Evolutionary conservation across 108 stramenopile species (phyloP), one percentile per base, ranked within the genome.

Genomic region (Fistulifera pelliculosa): DNA sequence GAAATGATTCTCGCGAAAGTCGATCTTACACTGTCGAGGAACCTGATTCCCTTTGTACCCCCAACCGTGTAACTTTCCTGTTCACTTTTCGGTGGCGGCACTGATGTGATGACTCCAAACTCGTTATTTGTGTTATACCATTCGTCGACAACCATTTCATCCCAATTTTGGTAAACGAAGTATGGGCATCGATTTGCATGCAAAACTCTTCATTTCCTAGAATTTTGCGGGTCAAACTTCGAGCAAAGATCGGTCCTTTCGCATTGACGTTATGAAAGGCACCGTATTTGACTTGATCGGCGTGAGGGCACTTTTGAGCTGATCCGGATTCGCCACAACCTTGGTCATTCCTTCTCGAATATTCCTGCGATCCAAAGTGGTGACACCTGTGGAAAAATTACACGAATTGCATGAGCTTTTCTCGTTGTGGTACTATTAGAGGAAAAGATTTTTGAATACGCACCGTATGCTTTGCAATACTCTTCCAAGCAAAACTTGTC

Each of bases 121-220:
- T 98, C 97, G 65, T 98, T 98, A 5, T 69, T 50, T 4, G 90
- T 76, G 21, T 45, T 62, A 22, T 52, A 63, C 93, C 93, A 97
- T 58, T 94, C 77, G 15, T 74, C 18, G 42, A 81, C 53, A 1
- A 80, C 65, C 26, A 65, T 47, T 15, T 47, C 62, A 62, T 98
- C 97, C 97, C 97, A 98, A 18, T 76, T 61, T 75, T 41, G 2
- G 68, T 69, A 58, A 98, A 92, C 47, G 82, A 72, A 42, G 78
- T 84, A 58, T 95, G 93, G 2, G 95, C 76, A 84, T 95, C 95
- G 41, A 90, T 86, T 68, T 96, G 93, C 87, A 98, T 85, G 80
- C 95, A 98, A 63, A 94, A 98, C 64, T 98, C 94, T 80, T 98
- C 95, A 57, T 95, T 93, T 24, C 90, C 80, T 52, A 98, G 61